Evolutionary conservation across 805 yeast species (phyloP).

Genomic region (Cyberlindnera mississippiensis): DNA sequence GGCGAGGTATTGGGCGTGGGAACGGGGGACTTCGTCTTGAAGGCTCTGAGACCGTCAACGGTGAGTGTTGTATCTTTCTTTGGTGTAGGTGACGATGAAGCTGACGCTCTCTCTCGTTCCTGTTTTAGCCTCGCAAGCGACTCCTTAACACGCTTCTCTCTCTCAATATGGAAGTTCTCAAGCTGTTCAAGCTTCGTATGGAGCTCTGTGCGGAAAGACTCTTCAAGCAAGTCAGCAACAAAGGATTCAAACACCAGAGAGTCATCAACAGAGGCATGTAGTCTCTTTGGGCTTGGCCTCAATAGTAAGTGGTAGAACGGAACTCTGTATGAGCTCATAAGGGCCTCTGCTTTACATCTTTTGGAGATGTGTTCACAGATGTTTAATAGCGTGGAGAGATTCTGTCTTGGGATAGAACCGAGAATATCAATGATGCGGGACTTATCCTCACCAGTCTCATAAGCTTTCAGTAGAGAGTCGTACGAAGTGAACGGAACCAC

Average conservation of each 20-base stretch:
- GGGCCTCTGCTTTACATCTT: constrained; percentile 6
- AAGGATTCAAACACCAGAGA: constrained; percentile 6
- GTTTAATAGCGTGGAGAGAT: constrained; percentile 24
- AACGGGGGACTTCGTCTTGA: constrained; percentile 24
- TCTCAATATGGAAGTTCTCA: constrained; percentile 17
- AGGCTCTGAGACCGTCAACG: constrained; percentile 20
- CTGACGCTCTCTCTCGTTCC: constrained; percentile 9
- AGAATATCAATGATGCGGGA: constrained; percentile 11
- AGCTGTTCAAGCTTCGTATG: constrained; percentile 14
- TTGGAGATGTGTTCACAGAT: constrained; percentile 19
- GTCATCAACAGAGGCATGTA: constrained; percentile 12
- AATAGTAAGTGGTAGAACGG: constrained; percentile 27
- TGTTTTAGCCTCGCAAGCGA: constrained; percentile 13
- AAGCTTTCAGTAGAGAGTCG: constrained; percentile 22
- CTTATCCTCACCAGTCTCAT: constrained; percentile 9
- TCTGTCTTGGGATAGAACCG: constrained; percentile 30
- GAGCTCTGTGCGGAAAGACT: constrained; percentile 9
- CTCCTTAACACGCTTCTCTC: constrained; percentile 17
- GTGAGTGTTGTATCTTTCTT: constrained; percentile 6
- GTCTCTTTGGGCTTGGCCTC: constrained; percentile 23
- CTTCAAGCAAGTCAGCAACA: constrained; percentile 15
- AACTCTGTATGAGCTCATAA: constrained; percentile 9
- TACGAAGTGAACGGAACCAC: constrained; percentile 38
- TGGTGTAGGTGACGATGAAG: constrained; percentile 6
- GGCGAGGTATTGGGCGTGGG: constrained; percentile 23